Conservation (phyloP, 75 land plant genomes). For the Pinus albicaulis region DNA sequence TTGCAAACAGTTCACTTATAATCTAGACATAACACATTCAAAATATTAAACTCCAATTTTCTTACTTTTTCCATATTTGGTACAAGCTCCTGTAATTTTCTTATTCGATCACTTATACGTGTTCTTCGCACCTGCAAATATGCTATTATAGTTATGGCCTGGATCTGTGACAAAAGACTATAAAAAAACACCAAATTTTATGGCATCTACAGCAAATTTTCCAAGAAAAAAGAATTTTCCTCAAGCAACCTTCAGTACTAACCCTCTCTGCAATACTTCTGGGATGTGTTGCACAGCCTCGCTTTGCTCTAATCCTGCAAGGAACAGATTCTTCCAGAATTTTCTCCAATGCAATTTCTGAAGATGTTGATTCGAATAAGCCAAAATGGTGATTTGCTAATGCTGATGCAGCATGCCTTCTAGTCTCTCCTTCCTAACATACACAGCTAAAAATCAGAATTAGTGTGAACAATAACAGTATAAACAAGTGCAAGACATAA, state of each 20-base stretch:
- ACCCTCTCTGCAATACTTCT: slow-evolving; percentile 93
- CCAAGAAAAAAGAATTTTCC: neutral
- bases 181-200: neutral
- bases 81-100: slow-evolving; percentile 85
- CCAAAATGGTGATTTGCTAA: slow-evolving; percentile 44
- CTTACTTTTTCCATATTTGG: slow-evolving; percentile 92
- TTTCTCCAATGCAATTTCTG: slow-evolving; percentile 61
- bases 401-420: slow-evolving; percentile 8
- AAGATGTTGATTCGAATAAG: slow-evolving; percentile 33
- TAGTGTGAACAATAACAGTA: neutral
- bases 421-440: neutral
- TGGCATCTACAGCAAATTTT: neutral
- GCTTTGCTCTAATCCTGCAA: slow-evolving; percentile 76
- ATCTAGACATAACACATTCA: no score
- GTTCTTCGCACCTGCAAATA: slow-evolving; percentile 70
- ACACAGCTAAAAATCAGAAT: neutral
- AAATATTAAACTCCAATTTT: neutral
- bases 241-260: neutral
- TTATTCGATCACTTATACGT: slow-evolving; percentile 78
- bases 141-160: no score
- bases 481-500: neutral
- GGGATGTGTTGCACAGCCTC: slow-evolving; percentile 94
- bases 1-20: no score
- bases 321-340: slow-evolving; percentile 70
- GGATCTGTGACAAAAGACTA: neutral